Evolutionary conservation across 495 filamentous ascomycete species (phyloP), one percentile per base, ranked within the genome.

Genomic region (Oidiodendron maius): DNA sequence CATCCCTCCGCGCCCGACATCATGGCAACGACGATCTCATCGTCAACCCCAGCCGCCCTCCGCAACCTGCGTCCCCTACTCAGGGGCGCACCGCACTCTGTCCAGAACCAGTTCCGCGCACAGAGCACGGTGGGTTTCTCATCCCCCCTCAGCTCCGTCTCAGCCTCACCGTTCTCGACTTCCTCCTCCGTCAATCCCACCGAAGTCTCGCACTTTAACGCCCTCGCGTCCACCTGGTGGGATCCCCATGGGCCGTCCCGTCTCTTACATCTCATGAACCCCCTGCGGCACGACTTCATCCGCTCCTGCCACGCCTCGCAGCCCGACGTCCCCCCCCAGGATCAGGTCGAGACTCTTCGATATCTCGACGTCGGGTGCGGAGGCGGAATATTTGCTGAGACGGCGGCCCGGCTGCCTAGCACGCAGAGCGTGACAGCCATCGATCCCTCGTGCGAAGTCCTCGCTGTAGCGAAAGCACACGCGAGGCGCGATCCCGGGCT

Each of bases 241-340:
- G 94, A 97, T 67, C 87, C 93, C 2, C 82, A 94, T 67, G 93
- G 93, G 44, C 81, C 89, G 16, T 96, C 89, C 0, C 81, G 91
- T 12, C 82, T 95, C 52, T 82, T 98, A 2, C 94, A 97, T 65
- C 82, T 94, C 40, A 97, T 98, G 93, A 97, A 98, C 71, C 93
- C 94, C 9, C 80, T 94, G 35, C 89, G 93, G 25, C 89, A 96
- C 65, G 82, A 89, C 60, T 97, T 97, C 70, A 93, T 98, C 64
- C 66, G 70, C 2, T 63, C 70, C 28, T 95, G 91, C 57, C 82
- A 76, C 50, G 64, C 74, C 55, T 71, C 71, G 16, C 68, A 69
- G 35, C 61, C 59, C 20, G 55, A 40, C 6, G 60, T 60, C n/a
- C 62, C 53, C 37, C 22, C 50, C 23, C 45, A 50, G 55, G 44